A percentile compares a stretch with the other conserved stretches of the same genome.
Evolutionary conservation across 345 rosid genomes (phyloP).

Genomic region (Garcia nutans): DNA sequence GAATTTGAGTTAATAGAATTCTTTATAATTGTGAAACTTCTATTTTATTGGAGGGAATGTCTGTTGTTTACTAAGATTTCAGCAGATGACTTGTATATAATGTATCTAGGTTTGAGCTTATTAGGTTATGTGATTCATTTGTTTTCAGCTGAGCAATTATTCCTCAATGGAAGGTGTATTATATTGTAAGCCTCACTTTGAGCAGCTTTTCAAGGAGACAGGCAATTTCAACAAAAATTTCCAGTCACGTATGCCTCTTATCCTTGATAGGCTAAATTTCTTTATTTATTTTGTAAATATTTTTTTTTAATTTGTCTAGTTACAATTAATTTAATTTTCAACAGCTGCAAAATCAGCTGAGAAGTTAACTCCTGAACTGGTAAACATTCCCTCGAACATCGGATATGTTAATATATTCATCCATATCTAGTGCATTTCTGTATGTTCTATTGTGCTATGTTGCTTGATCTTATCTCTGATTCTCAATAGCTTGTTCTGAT

Average conservation of each 20-base stretch:
- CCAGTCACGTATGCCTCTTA: conserved; percentile 68
- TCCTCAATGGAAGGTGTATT: conserved; percentile 98
- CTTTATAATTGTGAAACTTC: background rate
- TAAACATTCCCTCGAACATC: conserved; percentile 34
- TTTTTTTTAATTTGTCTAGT: conserved; percentile 26
- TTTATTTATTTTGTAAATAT: conserved; percentile 5
- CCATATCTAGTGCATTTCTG: conserved; percentile 8
- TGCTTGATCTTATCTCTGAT: conserved; percentile 21
- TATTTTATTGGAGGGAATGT: background rate
- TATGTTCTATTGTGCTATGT: background rate
- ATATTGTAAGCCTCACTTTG: conserved; percentile 96
- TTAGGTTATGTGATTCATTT: conserved; percentile 19
- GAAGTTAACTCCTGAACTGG: conserved; percentile 85
- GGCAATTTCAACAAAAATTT: conserved; percentile 94
- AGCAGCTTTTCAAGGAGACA: conserved; percentile 93
- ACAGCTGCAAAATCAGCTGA: conserved; percentile 91
- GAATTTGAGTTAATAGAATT: background rate
- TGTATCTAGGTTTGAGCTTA: conserved; percentile 13
- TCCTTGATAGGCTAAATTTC: background rate
- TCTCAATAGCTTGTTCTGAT: conserved; percentile 32
- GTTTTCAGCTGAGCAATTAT: conserved; percentile 78
- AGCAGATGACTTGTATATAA: background rate
- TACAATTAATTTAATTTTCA: conserved; percentile 31
- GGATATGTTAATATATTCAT: conserved; percentile 13
- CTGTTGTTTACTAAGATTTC: background rate